phyloP scores from a whole-genome alignment of 306 rosid species.

The Gleditsia sinensis region DNA sequence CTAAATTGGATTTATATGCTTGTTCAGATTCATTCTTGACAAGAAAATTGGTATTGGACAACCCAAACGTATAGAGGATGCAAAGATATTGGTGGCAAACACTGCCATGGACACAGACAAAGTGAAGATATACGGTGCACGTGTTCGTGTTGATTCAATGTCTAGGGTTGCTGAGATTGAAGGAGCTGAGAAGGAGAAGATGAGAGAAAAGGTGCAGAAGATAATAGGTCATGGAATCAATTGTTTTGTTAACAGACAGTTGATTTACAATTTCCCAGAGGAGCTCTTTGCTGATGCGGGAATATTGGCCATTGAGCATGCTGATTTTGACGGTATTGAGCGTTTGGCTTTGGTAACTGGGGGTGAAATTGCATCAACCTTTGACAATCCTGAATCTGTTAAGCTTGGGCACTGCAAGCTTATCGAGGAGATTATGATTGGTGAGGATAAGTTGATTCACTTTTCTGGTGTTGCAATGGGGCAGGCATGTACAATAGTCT shows the following conservation, averaged over 20 bases:
- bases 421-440: conserved; percentile 96
- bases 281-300: conserved; percentile 98
- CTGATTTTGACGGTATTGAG: conserved; percentile 98
- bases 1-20: conserved; percentile 20
- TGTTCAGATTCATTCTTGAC: conserved; percentile 90
- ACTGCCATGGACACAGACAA: conserved; percentile 99
- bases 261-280: conserved; percentile 95
- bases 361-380: conserved; percentile 94
- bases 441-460: conserved; percentile 92
- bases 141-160: conserved; percentile 97
- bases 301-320: conserved; percentile 97
- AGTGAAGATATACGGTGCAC: conserved; percentile 95
- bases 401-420: conserved; percentile 91
- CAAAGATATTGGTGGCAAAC: conserved; percentile 90
- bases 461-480: conserved; percentile 97
- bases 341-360: conserved; percentile 91
- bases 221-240: conserved; percentile 89
- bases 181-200: conserved; percentile 92
- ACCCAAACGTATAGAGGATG: conserved; percentile 93
- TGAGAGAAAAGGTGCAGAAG: conserved; percentile 96
- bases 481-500: conserved; percentile 89
- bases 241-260: conserved; percentile 90
- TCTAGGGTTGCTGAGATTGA: conserved; percentile 92
- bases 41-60: conserved; percentile 99
- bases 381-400: conserved; percentile 95